Percentiles rank a stretch among this genome's conserved stretches.
phyloP scores from a whole-genome alignment of 148 eudicot species.

The Camellia granthamiana region DNA sequence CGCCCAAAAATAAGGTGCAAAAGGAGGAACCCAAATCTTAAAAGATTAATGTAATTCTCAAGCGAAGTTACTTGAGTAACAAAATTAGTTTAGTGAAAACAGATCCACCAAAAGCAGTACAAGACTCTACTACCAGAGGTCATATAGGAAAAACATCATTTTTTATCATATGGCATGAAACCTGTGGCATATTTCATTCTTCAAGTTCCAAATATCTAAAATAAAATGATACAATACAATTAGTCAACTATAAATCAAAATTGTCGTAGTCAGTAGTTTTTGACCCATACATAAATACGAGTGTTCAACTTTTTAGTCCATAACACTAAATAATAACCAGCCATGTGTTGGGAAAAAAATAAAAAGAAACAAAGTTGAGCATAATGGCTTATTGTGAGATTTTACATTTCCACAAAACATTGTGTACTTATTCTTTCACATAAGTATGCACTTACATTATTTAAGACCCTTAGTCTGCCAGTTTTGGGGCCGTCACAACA shows the following conservation, averaged over 20 bases:
- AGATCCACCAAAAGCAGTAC: too few species aligned
- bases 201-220: background rate
- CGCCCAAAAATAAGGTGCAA: background rate
- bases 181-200: background rate
- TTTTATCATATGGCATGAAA: background rate
- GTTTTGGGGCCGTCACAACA: conserved; percentile 66
- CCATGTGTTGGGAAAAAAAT: too few species aligned
- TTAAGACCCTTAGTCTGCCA: conserved; percentile 61
- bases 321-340: too few species aligned
- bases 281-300: too few species aligned
- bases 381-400: conserved; percentile 2
- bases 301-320: too few species aligned
- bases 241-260: background rate
- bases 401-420: conserved; percentile 1
- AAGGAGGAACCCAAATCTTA: background rate
- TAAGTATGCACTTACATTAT: conserved; percentile 42
- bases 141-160: background rate
- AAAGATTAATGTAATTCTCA: background rate
- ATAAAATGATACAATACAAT: background rate
- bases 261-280: background rate
- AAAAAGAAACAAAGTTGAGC: background rate
- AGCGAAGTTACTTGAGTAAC: background rate
- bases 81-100: too few species aligned
- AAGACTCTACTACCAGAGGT: too few species aligned
- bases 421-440: too few species aligned